These are phyloP conservation scores for Athelia sp. DNA, from an alignment of 1,284 basidiomycete species.

Conservation along the genomic window DNA sequence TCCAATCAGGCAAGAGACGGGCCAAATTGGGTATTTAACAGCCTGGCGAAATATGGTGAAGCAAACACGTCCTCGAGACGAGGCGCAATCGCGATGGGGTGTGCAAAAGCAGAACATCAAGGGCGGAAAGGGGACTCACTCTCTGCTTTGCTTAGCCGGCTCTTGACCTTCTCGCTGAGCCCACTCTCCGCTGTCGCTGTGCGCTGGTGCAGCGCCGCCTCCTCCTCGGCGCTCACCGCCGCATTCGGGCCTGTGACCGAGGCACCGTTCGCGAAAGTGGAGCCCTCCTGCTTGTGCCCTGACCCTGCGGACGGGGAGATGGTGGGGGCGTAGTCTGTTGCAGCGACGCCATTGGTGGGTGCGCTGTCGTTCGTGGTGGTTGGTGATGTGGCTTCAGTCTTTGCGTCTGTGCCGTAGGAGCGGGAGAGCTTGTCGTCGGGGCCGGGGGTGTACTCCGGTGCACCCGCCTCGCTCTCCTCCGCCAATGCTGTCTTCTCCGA, in stretches of 20 bases:
- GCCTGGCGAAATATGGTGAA: no score
- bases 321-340: background rate
- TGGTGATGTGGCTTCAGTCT: no score
- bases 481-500: background rate
- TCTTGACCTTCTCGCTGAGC: constrained; percentile 41
- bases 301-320: background rate
- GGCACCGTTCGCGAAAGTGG: constrained; percentile 45
- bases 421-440: background rate
- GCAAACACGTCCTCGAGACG: no score
- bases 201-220: constrained; percentile 26
- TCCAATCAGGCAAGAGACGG: no score
- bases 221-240: constrained; percentile 22
- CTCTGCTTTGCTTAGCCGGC: constrained; percentile 41
- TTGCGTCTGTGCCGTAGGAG: background rate
- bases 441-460: background rate
- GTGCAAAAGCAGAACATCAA: no score
- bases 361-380: no score
- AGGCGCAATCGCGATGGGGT: no score
- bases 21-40: no score
- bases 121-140: constrained; percentile 33
- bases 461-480: background rate
- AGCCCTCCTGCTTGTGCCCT: constrained; percentile 18
- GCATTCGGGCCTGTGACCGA: constrained; percentile 38
- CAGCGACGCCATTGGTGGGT: background rate
- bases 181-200: constrained; percentile 34